Evolutionary conservation across 2,329 filamentous ascomycete genomes (phyloP), one percentile per base, ranked within the genome.

Genomic region (Tolypocladium endophyticum): DNA sequence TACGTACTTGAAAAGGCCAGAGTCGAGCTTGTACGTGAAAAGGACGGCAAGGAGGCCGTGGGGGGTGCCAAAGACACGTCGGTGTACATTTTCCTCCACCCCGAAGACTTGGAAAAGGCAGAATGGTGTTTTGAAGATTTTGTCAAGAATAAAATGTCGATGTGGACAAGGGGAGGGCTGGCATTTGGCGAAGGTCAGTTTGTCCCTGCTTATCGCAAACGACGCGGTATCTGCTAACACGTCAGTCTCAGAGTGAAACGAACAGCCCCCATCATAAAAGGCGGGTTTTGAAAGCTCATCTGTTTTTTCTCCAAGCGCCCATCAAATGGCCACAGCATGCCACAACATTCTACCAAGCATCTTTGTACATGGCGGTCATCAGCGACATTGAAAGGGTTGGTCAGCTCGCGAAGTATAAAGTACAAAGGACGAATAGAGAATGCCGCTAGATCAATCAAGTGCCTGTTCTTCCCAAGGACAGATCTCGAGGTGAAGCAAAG

Each of bases 71-170:
- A 81, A 57, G 73, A 78, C 61, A 81, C 86, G 3, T 77, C 81
- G 57, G 84, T 85, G 16, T 92, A 92, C 70, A 80, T 92, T 6
- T 92, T 82, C 73, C 76, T 78, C 53, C 63, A 76, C 1, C 71
- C 75, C 20, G 64, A 72, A 0, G 43, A 68, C 0, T 74, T 97
- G 23, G 90, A 96, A 72, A 77, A 82, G 38, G 73, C 77, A 28
- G 92, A 96, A 72, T 97, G 93, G 93, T 90, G 96, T 71, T 94
- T 92, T 75, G 85, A 87, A 55, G 85, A 89, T 63, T 97, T 97
- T 70, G 84, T 87, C 62, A 79, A 80, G 66, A 87, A 94, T 62
- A 96, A 92, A 77, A 75, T 85, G 75, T 70, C 70, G 59, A 60
- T 68, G 4, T 86, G 82, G 82, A 79, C 80, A 6, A 72, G 81